Percentiles rank a stretch among this genome's conserved stretches.
These are phyloP conservation scores for Articulospora tetracladia DNA, from an alignment of 495 filamentous ascomycete species.

Conservation along the genomic window DNA sequence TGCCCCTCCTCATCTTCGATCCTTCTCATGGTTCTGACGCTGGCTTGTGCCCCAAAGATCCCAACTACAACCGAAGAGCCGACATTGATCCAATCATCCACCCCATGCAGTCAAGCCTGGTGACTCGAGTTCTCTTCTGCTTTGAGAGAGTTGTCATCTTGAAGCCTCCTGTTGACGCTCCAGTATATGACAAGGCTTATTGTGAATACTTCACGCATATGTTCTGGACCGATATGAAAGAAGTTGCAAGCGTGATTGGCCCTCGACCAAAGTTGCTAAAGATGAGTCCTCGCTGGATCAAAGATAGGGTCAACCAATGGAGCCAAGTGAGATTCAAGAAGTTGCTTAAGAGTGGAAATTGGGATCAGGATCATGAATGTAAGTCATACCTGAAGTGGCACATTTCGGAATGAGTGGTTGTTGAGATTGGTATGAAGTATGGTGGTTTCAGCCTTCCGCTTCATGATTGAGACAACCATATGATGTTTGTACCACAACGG, in stretches of 20 bases:
- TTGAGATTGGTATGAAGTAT: no score
- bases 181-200: neutral
- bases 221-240: neutral
- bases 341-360: no score
- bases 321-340: neutral
- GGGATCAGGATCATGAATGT: no score
- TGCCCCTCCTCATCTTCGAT: neutral
- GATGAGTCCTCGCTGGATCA: neutral
- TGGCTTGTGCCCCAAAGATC: neutral
- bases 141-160: neutral
- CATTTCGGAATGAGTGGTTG: no score
- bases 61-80: neutral
- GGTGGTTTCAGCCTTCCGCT: no score
- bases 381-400: no score
- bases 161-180: neutral
- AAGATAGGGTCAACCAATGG: neutral
- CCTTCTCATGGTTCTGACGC: neutral
- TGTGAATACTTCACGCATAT: neutral
- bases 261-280: no score
- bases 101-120: no score
- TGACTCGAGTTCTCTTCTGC: neutral
- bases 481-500: no score
- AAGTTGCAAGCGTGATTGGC: no score
- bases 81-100: no score
- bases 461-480: no score